Evolutionary conservation across 139 green algal genomes (phyloP), one percentile per base, ranked within the genome.

Genomic region (Edaphochlamys debaryana): DNA sequence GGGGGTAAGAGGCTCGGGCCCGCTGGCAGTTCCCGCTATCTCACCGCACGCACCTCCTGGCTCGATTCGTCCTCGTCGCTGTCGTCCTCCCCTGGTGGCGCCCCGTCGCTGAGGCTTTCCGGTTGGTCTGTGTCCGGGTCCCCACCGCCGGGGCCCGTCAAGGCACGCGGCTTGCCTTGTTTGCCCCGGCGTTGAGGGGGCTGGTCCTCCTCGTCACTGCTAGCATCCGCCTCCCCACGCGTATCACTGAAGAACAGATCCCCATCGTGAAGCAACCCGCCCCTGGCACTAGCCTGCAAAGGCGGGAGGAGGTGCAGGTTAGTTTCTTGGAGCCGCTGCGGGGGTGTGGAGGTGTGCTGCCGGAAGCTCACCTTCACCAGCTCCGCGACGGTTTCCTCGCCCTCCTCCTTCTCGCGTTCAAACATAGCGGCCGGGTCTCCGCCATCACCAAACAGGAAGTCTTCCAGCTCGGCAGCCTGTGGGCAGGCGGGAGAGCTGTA

Each of bases 391-490:
- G 56, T 69, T 3, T 64, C 30, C 50, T 87, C 64, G 29, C 66
- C 77, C 5, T 67, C 56, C 23, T 86, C 64, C 6, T 45, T n/a
- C 79, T 82, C 75, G 29, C 37, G 76, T 3, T 68, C 63, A 36
- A 76, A 82, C 37, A 84, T 37, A 4, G 34, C 50, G 23, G 48
- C 29, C 30, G 68, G 71, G 36, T 69, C 70, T 9, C 52, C 34
- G 41, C 45, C 32, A 67, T 32, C 29, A 13, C 86, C 84, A 41
- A 95, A 95, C 36, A 95, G 67, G 41, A 82, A 80, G 0, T 74
- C 76, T 38, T 95, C 92, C 15, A 95, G 80, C 60, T 91, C 87
- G 19, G 67, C 80, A 45, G 68, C 90, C 92, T 95, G 86, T n/a
- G n/a, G n/a, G n/a, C n/a, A n/a, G n/a, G n/a, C n/a, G n/a, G n/a